phyloP scores from a whole-genome alignment of 441 rosid species.

The Eutrema salsugineum region DNA sequence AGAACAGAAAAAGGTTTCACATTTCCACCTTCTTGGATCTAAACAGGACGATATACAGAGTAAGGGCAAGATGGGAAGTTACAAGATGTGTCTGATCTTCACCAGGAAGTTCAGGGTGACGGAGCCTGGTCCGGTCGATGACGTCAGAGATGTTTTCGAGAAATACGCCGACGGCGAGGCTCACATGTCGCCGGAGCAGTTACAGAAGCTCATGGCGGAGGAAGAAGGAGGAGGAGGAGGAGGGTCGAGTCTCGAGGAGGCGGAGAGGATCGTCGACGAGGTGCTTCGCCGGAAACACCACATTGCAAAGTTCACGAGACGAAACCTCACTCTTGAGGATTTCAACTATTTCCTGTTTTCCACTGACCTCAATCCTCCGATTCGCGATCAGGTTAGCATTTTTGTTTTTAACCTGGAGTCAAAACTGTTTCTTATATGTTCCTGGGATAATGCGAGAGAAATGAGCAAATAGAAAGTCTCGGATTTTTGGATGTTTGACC shows the following conservation, averaged over 20 bases:
- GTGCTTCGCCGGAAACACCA: slow-evolving; percentile 51
- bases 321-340: slow-evolving; percentile 57
- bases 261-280: slow-evolving; percentile 46
- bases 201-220: slow-evolving; percentile 43
- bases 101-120: slow-evolving; percentile 51
- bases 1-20: slow-evolving; percentile 4
- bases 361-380: slow-evolving; percentile 59
- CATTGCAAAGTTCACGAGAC: slow-evolving; percentile 47
- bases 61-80: slow-evolving; percentile 49
- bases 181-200: slow-evolving; percentile 55
- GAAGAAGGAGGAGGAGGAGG: slow-evolving; percentile 33
- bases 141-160: slow-evolving; percentile 42
- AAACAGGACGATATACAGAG: slow-evolving; percentile 3
- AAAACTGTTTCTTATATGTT: background rate
- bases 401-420: background rate
- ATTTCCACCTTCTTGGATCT: slow-evolving; percentile 31
- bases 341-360: slow-evolving; percentile 58
- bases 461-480: background rate
- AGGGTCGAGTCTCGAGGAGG: slow-evolving; percentile 39
- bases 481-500: background rate
- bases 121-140: slow-evolving; percentile 53
- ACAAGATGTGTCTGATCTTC: slow-evolving; percentile 53
- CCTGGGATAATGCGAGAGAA: background rate
- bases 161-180: slow-evolving; percentile 44
- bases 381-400: slow-evolving; percentile 38